Evolutionary conservation across 345 rosid species (phyloP), one percentile per base, ranked within the genome.

Genomic region (Sonneratia alba): DNA sequence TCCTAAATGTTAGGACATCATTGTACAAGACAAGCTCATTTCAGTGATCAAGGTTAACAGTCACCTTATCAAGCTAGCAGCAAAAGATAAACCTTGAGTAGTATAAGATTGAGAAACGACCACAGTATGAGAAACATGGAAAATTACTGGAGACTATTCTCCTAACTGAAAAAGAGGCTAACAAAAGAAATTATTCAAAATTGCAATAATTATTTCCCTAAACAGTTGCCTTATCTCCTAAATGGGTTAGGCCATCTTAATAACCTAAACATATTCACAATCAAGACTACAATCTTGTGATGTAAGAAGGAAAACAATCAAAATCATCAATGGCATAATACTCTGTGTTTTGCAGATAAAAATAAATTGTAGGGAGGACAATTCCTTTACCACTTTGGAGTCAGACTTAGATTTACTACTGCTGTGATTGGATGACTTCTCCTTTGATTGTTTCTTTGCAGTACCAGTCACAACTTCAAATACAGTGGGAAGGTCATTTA

Each of bases 401-500:
- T 77, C 82, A 55, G 85, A 80, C 76, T 85, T 87, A 61, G 89
- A 79, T 74, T 84, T 85, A 84, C 74, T 83, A 81, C 82, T 79
- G 59, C 81, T 82, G 47, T 82, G 83, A 77, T 85, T 87, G 57
- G 83, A 81, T 11, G 91, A 81, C 74, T 84, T 89, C 77, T 85
- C 89, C 78, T 81, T 83, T 13, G 65, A 69, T 77, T 82, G 84
- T 73, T 83, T 85, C 84, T 83, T 85, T 8, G 76, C 79, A 36
- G 77, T 55, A 49, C 91, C 88, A 68, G 82, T 85, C 64, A 89
- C 94, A 78, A 85, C 80, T 78, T 89, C 94, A 67, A 81, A 87
- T 75, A 89, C 75, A 10, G 94, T 85, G 34, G 88, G 91, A 53
- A 85, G 86, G 8, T 89, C 94, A 70, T 87, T 85, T 49, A 89